phyloP scores from a whole-genome alignment of 176 grass and related monocot species.

The Phoenix roebelenii region DNA sequence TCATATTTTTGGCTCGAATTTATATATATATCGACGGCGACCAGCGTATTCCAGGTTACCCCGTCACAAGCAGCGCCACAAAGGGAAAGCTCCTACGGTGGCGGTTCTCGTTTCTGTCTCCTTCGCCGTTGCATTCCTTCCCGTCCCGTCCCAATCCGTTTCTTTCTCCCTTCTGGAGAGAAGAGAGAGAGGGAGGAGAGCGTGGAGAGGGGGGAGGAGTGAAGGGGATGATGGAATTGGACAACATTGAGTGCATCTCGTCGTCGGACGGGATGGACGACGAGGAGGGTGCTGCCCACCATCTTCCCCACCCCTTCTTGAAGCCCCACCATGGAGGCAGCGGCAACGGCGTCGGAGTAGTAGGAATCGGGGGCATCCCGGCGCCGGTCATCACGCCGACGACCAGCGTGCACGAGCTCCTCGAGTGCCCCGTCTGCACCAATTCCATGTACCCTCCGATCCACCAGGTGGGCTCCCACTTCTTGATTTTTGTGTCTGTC shows the following conservation, averaged over 20 bases:
- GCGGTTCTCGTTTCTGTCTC: no score
- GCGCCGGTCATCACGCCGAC: slow-evolving; percentile 23
- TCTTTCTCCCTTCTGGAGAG: no score
- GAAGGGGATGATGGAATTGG: slow-evolving; percentile 38
- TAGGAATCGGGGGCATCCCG: neutral
- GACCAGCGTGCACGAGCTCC: slow-evolving; percentile 78
- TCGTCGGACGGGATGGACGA: slow-evolving; percentile 48
- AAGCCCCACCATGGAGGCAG: slow-evolving; percentile 23
- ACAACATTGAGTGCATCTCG: slow-evolving; percentile 68
- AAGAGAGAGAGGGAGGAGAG: no score
- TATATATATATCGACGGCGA: no score
- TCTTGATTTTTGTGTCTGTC: slow-evolving; percentile 9
- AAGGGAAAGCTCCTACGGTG: no score
- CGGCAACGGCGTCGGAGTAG: neutral
- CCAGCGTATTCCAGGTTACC: no score
- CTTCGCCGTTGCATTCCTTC: no score
- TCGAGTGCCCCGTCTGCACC: slow-evolving; percentile 96
- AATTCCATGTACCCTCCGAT: slow-evolving; percentile 97
- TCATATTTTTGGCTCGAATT: no score
- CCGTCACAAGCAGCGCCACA: no score
- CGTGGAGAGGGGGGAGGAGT: neutral
- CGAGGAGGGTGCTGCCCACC: slow-evolving; percentile 20
- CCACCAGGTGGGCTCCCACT: slow-evolving; percentile 39
- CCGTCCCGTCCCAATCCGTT: no score
- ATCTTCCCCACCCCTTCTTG: slow-evolving; percentile 35